Conservation (phyloP, 1,139 yeast genomes). For the Casaregolazyma lundiana region DNA sequence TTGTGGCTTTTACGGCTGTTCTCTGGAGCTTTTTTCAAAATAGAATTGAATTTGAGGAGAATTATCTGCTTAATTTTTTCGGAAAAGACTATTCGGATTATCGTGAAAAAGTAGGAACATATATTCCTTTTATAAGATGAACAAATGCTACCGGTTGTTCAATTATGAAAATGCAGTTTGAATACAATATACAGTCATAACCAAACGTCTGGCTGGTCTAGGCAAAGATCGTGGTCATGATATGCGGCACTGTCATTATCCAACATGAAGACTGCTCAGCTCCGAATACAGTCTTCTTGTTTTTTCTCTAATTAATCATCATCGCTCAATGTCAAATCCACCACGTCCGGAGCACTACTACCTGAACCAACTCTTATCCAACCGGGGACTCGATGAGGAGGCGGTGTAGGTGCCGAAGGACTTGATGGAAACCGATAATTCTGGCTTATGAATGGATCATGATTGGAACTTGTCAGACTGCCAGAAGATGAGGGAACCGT, state of each 20-base stretch:
- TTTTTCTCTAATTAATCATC: too few relatives aligned
- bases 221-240: too few relatives aligned
- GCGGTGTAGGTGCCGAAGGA: constrained; percentile 7
- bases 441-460: neutral
- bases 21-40: constrained; percentile 63
- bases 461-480: neutral
- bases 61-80: constrained; percentile 58
- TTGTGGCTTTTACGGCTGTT: constrained; percentile 43
- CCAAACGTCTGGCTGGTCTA: too few relatives aligned
- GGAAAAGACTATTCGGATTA: constrained; percentile 59
- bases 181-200: neutral
- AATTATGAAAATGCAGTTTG: neutral
- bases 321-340: constrained; percentile 24
- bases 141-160: constrained; percentile 43
- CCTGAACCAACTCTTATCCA: neutral
- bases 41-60: constrained; percentile 68
- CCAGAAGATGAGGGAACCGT: neutral
- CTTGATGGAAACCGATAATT: neutral
- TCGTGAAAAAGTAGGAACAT: constrained; percentile 44
- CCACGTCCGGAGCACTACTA: constrained; percentile 17
- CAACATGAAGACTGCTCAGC: too few relatives aligned
- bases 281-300: too few relatives aligned
- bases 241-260: too few relatives aligned
- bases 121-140: constrained; percentile 58
- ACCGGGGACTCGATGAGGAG: constrained; percentile 5